These are phyloP conservation scores for Cystobasidiopsis lactophilus DNA, from an alignment of 768 basidiomycete species.

Conservation along the genomic window DNA sequence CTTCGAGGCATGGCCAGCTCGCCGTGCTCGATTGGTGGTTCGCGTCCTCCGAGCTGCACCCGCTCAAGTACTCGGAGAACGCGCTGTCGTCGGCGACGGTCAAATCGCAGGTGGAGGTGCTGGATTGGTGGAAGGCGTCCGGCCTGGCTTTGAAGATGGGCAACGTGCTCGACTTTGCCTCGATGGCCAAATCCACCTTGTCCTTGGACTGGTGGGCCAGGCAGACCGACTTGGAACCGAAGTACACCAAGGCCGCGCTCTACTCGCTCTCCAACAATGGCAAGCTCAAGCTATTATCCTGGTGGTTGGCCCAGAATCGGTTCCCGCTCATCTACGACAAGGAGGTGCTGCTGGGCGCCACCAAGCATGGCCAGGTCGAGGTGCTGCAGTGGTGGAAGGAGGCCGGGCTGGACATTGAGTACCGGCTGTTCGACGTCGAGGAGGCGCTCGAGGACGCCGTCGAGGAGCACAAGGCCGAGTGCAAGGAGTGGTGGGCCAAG, in stretches of 20 bases:
- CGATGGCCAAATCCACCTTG: constrained; percentile 49
- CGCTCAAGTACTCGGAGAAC: constrained; percentile 53
- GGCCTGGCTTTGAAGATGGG: constrained; percentile 54
- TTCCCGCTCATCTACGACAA: constrained; percentile 57
- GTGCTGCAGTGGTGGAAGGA: constrained; percentile 77
- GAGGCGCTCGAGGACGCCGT: constrained; percentile 75
- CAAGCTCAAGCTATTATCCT: constrained; percentile 28
- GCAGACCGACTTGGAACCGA: constrained; percentile 1
- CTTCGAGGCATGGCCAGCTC: constrained; percentile 54
- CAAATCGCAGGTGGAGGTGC: constrained; percentile 47
- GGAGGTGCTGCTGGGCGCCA: constrained; percentile 56
- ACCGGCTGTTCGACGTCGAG: constrained; percentile 76
- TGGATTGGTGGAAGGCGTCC: constrained; percentile 48
- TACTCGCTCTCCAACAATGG: constrained; percentile 60
- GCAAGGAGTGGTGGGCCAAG: constrained; percentile 55
- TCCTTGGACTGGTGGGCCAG: constrained; percentile 71
- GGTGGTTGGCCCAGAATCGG: constrained; percentile 61
- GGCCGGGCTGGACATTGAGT: constrained; percentile 54
- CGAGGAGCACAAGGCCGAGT: constrained; percentile 46
- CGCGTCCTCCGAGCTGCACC: constrained; percentile 33
- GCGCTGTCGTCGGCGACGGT: constrained; percentile 59
- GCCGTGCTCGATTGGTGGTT: constrained; percentile 61
- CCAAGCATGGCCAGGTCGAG: constrained; percentile 55
- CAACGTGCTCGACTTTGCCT: constrained; percentile 65
- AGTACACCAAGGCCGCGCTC: constrained; percentile 49